Conservation (phyloP, 768 basidiomycete species). For the Auricularia sp. region DNA sequence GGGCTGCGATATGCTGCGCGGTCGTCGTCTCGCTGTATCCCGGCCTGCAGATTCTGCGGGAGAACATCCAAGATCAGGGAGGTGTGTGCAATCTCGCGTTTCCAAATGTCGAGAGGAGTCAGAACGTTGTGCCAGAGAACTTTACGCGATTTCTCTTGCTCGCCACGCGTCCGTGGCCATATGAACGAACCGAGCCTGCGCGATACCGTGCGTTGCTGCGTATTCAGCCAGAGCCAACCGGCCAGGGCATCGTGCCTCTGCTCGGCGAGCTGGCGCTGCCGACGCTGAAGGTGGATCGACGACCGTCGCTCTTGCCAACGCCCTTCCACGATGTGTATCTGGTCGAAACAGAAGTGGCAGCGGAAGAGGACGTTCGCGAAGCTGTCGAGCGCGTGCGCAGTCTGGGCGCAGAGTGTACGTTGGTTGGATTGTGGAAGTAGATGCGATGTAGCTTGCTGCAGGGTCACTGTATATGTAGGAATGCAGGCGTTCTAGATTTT, state of each 20-base stretch:
- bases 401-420: not conserved
- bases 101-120: not conserved
- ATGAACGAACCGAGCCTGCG: not conserved
- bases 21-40: constrained; percentile 50
- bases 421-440: not conserved
- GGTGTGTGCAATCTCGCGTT: constrained; percentile 22
- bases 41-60: constrained; percentile 49
- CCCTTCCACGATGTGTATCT: constrained; percentile 58
- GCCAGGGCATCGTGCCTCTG: constrained; percentile 14
- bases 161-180: not conserved
- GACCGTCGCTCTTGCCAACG: constrained; percentile 37
- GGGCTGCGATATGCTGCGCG: constrained; percentile 68
- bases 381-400: not conserved
- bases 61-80: constrained; percentile 54
- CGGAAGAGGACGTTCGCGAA: not conserved
- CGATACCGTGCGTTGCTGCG: not conserved
- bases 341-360: constrained; percentile 39
- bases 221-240: not conserved
- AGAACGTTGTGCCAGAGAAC: constrained; percentile 6
- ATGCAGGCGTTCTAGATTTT: too few relatives aligned
- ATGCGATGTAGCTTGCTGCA: not conserved
- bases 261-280: constrained; percentile 33
- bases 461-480: not conserved
- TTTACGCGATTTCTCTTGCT: constrained; percentile 9
- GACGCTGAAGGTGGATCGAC: constrained; percentile 50